Percentiles rank a stretch among this genome's conserved stretches.
Evolutionary conservation across 2,329 filamentous ascomycete genomes (phyloP).

Genomic region (Colletotrichum australisinense): DNA sequence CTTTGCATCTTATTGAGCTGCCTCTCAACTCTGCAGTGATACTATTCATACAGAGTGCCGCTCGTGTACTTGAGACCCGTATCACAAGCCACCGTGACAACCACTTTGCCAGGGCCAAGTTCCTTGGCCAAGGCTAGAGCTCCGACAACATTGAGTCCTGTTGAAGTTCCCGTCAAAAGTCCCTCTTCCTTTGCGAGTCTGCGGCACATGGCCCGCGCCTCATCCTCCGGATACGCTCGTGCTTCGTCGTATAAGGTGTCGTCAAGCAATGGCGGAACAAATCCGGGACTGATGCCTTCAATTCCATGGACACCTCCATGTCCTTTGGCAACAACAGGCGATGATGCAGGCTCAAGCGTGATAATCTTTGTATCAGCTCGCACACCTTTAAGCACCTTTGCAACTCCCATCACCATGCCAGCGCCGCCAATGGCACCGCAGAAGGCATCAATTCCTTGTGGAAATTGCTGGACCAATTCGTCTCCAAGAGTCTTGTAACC

Average conservation of each 20-base stretch:
- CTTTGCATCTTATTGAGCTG: neutral
- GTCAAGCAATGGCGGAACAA: constrained; percentile 16
- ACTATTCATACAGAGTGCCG: constrained; percentile 3
- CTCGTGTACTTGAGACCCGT: constrained; percentile 22
- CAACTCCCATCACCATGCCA: constrained; percentile 33
- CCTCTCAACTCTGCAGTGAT: neutral
- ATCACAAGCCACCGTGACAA: constrained; percentile 32
- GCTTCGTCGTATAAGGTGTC: constrained; percentile 14
- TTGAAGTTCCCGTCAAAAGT: constrained; percentile 14
- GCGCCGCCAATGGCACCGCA: constrained; percentile 34
- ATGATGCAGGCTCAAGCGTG: constrained; percentile 18
- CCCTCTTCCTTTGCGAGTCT: constrained; percentile 28
- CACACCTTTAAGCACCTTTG: constrained; percentile 12
- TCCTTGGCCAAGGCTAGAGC: constrained; percentile 22
- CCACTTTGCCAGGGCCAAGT: constrained; percentile 10
- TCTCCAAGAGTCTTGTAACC: constrained; percentile 31
- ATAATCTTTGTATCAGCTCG: neutral
- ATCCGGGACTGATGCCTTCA: constrained; percentile 18
- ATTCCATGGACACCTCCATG: constrained; percentile 10
- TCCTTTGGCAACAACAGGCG: constrained; percentile 1
- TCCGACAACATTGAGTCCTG: constrained; percentile 4
- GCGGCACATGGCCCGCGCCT: constrained; percentile 25
- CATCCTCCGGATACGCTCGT: constrained; percentile 10
- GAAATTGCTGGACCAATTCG: constrained; percentile 7
- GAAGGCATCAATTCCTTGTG: constrained; percentile 32